A percentile compares a stretch with the other conserved stretches of the same genome.
These are phyloP conservation scores for Inosperma sp. DNA, from an alignment of 768 basidiomycete species.

Conservation along the genomic window DNA sequence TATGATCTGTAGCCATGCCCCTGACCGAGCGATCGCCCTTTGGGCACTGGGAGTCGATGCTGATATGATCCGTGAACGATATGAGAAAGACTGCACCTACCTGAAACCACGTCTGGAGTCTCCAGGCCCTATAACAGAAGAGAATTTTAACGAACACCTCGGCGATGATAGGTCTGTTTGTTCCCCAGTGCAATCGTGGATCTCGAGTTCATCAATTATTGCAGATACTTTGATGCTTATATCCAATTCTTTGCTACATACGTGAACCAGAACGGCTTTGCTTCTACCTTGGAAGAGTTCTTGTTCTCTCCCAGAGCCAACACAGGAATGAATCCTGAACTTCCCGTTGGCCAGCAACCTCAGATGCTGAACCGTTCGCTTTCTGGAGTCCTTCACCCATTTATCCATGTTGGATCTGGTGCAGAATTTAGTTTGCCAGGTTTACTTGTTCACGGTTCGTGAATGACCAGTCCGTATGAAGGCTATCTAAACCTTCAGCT, in stretches of 20 bases:
- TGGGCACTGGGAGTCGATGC: slow-evolving; percentile 55
- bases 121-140: slow-evolving; percentile 39
- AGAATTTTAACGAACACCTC: slow-evolving; percentile 52
- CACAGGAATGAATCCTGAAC: slow-evolving; percentile 25
- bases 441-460: slow-evolving; percentile 63
- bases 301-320: slow-evolving; percentile 54
- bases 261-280: slow-evolving; percentile 41
- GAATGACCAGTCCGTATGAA: background rate
- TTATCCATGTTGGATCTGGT: slow-evolving; percentile 63
- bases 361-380: slow-evolving; percentile 56
- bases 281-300: slow-evolving; percentile 51
- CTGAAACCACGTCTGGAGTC: slow-evolving; percentile 39
- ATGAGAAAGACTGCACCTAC: slow-evolving; percentile 33
- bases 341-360: slow-evolving; percentile 34
- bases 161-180: slow-evolving; percentile 48
- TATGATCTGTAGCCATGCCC: slow-evolving; percentile 41
- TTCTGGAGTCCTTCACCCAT: slow-evolving; percentile 55
- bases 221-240: slow-evolving; percentile 62
- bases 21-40: slow-evolving; percentile 54
- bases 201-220: slow-evolving; percentile 6
- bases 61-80: slow-evolving; percentile 34
- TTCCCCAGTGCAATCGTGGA: background rate
- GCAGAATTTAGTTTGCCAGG: slow-evolving; percentile 58
- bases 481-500: background rate
- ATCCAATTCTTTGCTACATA: slow-evolving; percentile 48